Evolutionary conservation across 257 asterid genomes (phyloP), one percentile per base, ranked within the genome.

Genomic region (Gentiana straminea): DNA sequence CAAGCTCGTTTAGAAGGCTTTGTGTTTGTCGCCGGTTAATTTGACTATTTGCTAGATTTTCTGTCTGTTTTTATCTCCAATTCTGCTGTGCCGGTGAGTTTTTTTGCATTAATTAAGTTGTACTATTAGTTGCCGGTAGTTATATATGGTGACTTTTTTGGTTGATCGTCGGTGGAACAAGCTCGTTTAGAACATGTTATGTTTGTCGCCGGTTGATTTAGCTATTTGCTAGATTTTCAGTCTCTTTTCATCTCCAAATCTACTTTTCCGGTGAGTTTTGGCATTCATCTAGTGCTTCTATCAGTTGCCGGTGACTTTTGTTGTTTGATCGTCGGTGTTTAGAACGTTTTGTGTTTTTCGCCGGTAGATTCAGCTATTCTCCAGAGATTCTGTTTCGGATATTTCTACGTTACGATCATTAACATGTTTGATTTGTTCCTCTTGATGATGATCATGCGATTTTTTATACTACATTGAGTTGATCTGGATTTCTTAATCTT

Each of bases 341-440:
- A 35, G 43, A 34, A 56, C 51, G 39, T 64, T 47, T 8, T 63
- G 49, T 55, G 54, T 52, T 15, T 58, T 37, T 58, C 51, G 49
- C 66, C 49, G 59, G 61, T 56, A n/a, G 44, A 72, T 74, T 72
- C 75, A 71, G 72, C 67, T 59, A 62, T 59, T 55, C 37, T 6
- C 9, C 9, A 1, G 46, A 41, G 46, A 10, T 41, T 15, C 3
- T 46, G 6, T 3, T 8, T 43, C 45, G 44, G 15, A 51, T 53
- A 59, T 62, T 45, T 1, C 13, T 10, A 4, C 24, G 57, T 2
- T 7, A 41, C 61, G n/a, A 39, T 43, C 1, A 3, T 3, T 10
- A 35, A 36, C 52, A 61, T 33, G 56, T 69, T 53, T 66, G 50
- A 49, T 15, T 39, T 38, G 13, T 45, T 24, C 56, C 53, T 58